Base-by-base conservation (phyloP, 192 early-diverging fungal genomes). In the Mycoemilia scoparia region DNA sequence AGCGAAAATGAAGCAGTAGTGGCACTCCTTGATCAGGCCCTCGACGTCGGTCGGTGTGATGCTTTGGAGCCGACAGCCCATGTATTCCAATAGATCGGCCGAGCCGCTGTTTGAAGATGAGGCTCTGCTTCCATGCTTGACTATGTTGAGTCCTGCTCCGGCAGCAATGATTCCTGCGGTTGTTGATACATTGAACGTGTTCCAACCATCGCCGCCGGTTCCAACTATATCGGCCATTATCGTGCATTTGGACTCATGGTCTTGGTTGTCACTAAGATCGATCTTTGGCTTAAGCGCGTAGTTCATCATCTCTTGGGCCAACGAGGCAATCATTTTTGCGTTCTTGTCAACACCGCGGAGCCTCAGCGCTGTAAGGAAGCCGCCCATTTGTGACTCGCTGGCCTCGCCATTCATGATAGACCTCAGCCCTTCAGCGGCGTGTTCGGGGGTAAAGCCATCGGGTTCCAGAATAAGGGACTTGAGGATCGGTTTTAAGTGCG, bases 161-260 rank as follows among this genome's bases (percentile, higher is more conserved):
- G 88, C 93, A 8, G 82, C 82, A 0, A 97, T 81, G 23, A 97
- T 73, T 21, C 82, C 73, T 8, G 85, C 70, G 0, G 93, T 84
- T 0, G 93, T 97, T 1, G 79, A 84, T 9, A 95, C 89, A 47
- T 97, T 97, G 50, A 91, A 97, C 12, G 93, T 97, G 54, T 95
- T 71, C 48, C 87, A 82, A 10, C 90, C 90, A 62, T 97, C 93
- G 6, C 93, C 93, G n/a, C 93, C 93, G 1, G 93, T 97, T 3
- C 93, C 93, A 2, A 96, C 88, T 54, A 93, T 90, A 45, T 97
- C 90, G 2, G 77, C 74, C 5, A 86, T 29, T 60, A 56, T 19
- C 41, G 66, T 28, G 48, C 56, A 15, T 52, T 46, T 46, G 16
- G 8, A 7, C 32, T n/a, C n/a, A n/a, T n/a, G n/a, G n/a, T n/a